Evolutionary conservation across 1,139 yeast genomes (phyloP), one percentile per base, ranked within the genome.

Genomic region (Cylindricascospora bacillispora): DNA sequence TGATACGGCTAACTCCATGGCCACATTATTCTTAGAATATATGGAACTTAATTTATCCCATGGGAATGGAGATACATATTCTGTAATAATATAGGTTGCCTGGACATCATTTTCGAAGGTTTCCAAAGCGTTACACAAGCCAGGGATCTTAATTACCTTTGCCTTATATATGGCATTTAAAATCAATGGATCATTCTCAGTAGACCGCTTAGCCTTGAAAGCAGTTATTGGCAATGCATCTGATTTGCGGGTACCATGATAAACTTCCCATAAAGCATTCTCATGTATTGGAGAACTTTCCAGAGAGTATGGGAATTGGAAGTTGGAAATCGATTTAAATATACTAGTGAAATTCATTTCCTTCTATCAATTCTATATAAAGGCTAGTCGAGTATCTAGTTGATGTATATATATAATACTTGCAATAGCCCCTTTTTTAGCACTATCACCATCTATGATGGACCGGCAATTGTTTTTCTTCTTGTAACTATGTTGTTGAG

Each of bases 141-240:
- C 93, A 0, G 98, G 98, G 17, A 81, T 63, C 37, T 76, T 71
- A 46, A 85, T 61, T 18, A 73, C 60, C 47, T 81, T 77, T 40
- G 78, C 62, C 47, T 75, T 79, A 32, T 63, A 68, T 33, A 71
- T 62, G 30, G 80, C 68, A 50, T 83, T 82, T 30, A 63, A 57
- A 1, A 89, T 89, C 32, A 78, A 51, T 7, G 60, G 29, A 16
- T 38, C 41, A 12, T 25, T 36, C 11, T 35, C 34, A 16, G 33
- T 30, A 6, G 29, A 30, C 4, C 32, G 27, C 9, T 37, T 38
- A 5, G 47, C 47, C 24, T 47, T 45, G 30, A 49, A 49, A 10
- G 41, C 38, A 6, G 54, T 49, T 4, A 51, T 46, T 4, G 49
- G 47, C 9, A 38, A 26, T 2, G 54, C 42, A 36, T 47, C 52